Evolutionary conservation across 768 basidiomycete species (phyloP).

Genomic region (Pholiota microspora): DNA sequence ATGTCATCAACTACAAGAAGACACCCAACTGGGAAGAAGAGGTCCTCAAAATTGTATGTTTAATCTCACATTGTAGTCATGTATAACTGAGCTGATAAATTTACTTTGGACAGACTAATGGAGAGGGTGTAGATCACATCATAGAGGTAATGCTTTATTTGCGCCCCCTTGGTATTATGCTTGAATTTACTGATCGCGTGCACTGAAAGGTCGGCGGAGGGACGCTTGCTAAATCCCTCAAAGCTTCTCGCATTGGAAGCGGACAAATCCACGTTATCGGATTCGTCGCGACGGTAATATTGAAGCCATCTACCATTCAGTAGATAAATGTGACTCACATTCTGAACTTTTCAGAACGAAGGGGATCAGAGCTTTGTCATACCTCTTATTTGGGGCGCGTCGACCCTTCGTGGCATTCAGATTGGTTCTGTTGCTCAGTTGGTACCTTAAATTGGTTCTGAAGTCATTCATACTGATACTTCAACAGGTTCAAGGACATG

Average conservation of each 20-base stretch:
- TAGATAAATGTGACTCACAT: no score
- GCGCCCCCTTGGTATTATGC: no score
- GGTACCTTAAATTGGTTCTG: no score
- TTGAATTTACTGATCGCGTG: no score
- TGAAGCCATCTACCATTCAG: not conserved
- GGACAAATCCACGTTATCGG: constrained; percentile 53
- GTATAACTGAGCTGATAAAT: not conserved
- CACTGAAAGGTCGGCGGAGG: constrained; percentile 61
- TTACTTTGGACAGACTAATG: constrained; percentile 29
- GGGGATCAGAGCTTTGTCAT: constrained; percentile 28
- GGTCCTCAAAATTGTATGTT: constrained; percentile 40
- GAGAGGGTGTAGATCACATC: constrained; percentile 36
- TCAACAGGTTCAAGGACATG: constrained; percentile 50
- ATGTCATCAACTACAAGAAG: constrained; percentile 62
- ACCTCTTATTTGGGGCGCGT: constrained; percentile 35
- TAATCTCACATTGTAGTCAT: not conserved
- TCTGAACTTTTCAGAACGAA: constrained; percentile 17
- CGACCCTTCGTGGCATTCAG: constrained; percentile 48
- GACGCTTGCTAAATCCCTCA: constrained; percentile 45
- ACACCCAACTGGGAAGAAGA: constrained; percentile 59
- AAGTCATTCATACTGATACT: no score
- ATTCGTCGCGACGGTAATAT: constrained; percentile 38
- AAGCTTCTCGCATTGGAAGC: constrained; percentile 31
- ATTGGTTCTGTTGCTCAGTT: constrained; percentile 58
- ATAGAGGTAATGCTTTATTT: constrained; percentile 28